Percentiles rank a stretch among this genome's conserved stretches.
Conservation (phyloP, 2,329 filamentous ascomycete species). For the Arthrobotrys iridis region DNA sequence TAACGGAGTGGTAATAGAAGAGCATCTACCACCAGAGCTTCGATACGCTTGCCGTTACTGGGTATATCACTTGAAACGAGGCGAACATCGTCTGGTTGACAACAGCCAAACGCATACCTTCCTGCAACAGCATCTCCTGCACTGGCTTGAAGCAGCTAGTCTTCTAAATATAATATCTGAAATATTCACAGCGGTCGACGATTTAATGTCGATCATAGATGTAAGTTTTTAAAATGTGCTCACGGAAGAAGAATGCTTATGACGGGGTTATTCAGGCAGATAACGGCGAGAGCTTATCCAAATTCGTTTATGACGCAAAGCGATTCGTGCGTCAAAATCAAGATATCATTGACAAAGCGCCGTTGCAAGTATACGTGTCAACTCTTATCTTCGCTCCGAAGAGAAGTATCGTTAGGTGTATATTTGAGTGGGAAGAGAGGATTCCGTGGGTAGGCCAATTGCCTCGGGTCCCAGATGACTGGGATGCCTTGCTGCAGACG, state of each 20-base stretch:
- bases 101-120: conserved; percentile 59
- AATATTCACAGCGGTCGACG: conserved; percentile 47
- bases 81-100: conserved; percentile 58
- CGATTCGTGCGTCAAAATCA: neutral
- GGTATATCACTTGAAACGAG: conserved; percentile 54
- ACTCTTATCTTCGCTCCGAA: conserved; percentile 8
- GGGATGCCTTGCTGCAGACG: neutral
- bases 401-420: conserved; percentile 1
- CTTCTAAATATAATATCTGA: conserved; percentile 57
- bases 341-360: neutral
- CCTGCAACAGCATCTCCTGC: conserved; percentile 59
- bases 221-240: neutral
- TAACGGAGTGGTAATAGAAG: conserved; percentile 51
- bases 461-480: neutral
- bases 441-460: neutral
- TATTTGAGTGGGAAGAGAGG: neutral
- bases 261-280: neutral
- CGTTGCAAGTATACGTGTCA: conserved; percentile 5
- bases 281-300: neutral
- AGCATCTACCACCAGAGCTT: conserved; percentile 60
- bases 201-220: neutral
- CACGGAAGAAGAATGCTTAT: neutral
- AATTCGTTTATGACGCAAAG: neutral
- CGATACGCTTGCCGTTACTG: too few relatives aligned
- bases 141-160: conserved; percentile 61